A percentile compares a stretch with the other conserved stretches of the same genome.
These are phyloP conservation scores for Staphylotrichum longicolle DNA, from an alignment of 495 filamentous ascomycete genomes.

Conservation along the genomic window DNA sequence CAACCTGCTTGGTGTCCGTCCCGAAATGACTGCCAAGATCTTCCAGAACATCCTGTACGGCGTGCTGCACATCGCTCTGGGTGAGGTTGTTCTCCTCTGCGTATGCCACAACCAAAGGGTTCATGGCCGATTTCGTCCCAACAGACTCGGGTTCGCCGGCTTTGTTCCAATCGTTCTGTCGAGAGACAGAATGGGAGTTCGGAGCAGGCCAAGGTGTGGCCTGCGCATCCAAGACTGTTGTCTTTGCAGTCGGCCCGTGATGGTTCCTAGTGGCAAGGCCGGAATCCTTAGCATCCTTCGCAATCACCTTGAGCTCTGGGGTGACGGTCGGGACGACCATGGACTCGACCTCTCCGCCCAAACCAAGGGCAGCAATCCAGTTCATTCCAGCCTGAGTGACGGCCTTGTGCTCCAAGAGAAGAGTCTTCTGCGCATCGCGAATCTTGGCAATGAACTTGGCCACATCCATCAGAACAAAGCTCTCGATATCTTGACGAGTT, in stretches of 20 bases:
- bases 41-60: not conserved
- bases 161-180: too few relatives aligned
- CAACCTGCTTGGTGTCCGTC: not conserved
- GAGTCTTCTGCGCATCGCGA: not conserved
- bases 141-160: not conserved
- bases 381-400: not conserved
- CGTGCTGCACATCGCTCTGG: not conserved
- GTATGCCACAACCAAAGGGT: not conserved
- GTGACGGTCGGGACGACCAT: not conserved
- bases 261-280: too few relatives aligned
- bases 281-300: too few relatives aligned
- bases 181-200: too few relatives aligned
- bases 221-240: not conserved
- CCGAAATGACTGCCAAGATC: not conserved
- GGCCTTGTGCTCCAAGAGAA: slow-evolving; percentile 3
- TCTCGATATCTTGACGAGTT: slow-evolving; percentile 11
- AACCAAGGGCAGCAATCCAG: slow-evolving; percentile 18
- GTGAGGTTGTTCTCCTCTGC: not conserved
- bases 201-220: not conserved
- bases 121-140: not conserved
- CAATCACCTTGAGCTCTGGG: too few relatives aligned
- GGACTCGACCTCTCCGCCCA: not conserved
- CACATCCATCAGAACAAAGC: slow-evolving; percentile 20
- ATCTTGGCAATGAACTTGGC: slow-evolving; percentile 19
- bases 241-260: too few relatives aligned